Base-by-base conservation (phyloP, 2,329 filamentous ascomycete species). In the Cordyceps militaris region DNA sequence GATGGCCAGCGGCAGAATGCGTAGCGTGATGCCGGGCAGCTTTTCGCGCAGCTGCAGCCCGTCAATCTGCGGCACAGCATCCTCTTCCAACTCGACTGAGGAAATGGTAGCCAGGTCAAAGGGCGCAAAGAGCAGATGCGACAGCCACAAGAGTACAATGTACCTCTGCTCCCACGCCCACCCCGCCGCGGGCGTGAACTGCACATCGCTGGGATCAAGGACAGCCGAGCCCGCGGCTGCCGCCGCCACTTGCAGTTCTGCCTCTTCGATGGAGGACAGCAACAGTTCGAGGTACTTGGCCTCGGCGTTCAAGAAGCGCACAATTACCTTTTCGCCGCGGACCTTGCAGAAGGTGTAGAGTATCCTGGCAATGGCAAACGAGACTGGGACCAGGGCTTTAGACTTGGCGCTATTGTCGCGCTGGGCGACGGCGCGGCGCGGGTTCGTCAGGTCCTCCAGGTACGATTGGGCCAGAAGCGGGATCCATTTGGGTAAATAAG, bases 261-360 rank as follows among this genome's bases (percentile, higher is more conserved):
- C 73, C 21, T 80, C 77, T 66, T 95, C 90, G 43, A 96, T 83
- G 16, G 87, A 86, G 1, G 80, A 79, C 9, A 97, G 78, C 60
- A 99, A 79, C 1, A 87, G 80, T 69, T 96, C 92, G 14, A 99
- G 81, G 66, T 92, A 87, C 66, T 82, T 87, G 1, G 91, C 87
- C 70, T 97, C 94, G 62, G 94, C 96, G 68, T 89, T 93, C 63
- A 99, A 77, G 67, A 97, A 97, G 43, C 90, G 84, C 54, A 91
- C 85, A 64, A 99, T 87, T 53, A 99, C 87, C 71, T 97, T 97
- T 69, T 94, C 86, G 24, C 94, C 93, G 55, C 94, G 84, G 52
- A 97, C 87, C 73, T 99, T 99, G 79, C 91, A 97, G 60, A 99
- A 87, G 0, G 87, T 87, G 69, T 97, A 97, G 36, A 99, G 72